Base-by-base conservation (phyloP, 345 rosid genomes). In the Acer campestre region DNA sequence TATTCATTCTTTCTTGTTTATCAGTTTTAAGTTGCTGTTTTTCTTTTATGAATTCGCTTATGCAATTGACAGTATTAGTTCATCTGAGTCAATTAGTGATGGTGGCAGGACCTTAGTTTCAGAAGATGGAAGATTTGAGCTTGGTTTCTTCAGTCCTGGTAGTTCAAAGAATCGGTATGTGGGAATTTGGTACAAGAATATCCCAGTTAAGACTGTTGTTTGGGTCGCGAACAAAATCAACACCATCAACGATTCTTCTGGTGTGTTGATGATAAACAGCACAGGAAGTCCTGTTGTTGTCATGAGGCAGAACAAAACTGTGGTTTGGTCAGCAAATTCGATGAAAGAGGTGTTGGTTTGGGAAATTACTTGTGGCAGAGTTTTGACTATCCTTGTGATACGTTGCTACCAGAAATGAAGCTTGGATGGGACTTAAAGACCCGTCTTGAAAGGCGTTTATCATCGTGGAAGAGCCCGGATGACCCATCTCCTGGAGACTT, bases 141-240 rank as follows among this genome's bases (percentile, higher is more conserved):
- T 71, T 14, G 29, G 29, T 27, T 27, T 27, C 29, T 27, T 27
- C 29, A 27, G 29, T 27, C 29, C 29, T 27, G 2, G 29, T 27
- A 27, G 29, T 27, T 27, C 29, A 0, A 27, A 27, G 2, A 27
- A 27, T 27, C 29, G 29, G 29, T 27, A 27, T 2, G 29, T 27
- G 1, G 29, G 29, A 27, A 27, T 27, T 27, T 27, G 29, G 29
- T 25, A 25, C 25, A 25, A 25, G 25, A 25, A 25, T 25, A 25
- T 25, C 25, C 25, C 1, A 25, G 69, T 0, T 0, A 70, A 29
- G 73, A 84, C 87, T 9, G 81, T 84, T 40, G 93, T 89, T 3
- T 89, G 93, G 91, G 89, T 87, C 6, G 89, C 93, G 6, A 87
- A 89, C 73, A 73, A 91, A 73, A 78, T 67, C 58, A 56, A 35